Evolutionary conservation across 2,329 filamentous ascomycete genomes (phyloP), one percentile per base, ranked within the genome.

Genomic region (Hypoxylon sp.): DNA sequence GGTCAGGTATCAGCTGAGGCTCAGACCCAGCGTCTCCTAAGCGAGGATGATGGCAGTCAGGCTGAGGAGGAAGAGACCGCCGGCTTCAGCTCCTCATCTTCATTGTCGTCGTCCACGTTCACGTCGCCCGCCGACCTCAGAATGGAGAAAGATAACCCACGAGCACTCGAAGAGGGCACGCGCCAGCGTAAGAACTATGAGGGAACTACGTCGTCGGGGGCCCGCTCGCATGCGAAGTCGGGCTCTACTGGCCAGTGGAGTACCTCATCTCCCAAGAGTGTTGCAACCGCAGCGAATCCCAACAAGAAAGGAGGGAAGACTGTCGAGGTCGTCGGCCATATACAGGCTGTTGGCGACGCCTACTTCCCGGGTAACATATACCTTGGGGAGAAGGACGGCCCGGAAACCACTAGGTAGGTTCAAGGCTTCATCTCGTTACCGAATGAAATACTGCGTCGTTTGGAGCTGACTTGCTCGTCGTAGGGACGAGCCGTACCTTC

Each of bases 361-460:
- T 53, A 37, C 30, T 53, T 53, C 30, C 28, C 50, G 8, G 32
- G 50, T 26, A 39, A 53, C 37, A 53, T 53, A 19, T 53, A 53
- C 34, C 26, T 20, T 6, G 22, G 20, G 28, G 13, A 24, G 26
- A 53, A 53, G 41, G 17, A 20, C 34, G 17, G 22, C 41, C 19
- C 41, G 41, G 41, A 24, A 24, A 19, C 41, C 3, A 19, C 11
- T 6, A 46, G 13, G 41, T 46, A 46, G 11, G 41, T 5, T 5
- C 48, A 51, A 24, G 28, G 30, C 50, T 37, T 15, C 34, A 37
- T 6, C 30, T 15, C 13, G 32, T 37, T 53, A 13, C 13, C 13
- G 50, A 32, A 17, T 53, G 11, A 20, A 17, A 24, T n/a, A n/a
- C n/a, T n/a, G n/a, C n/a, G n/a, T n/a, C n/a, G n/a, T n/a, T n/a